Conservation (phyloP, 805 yeast species). For the Candida golubevii region DNA sequence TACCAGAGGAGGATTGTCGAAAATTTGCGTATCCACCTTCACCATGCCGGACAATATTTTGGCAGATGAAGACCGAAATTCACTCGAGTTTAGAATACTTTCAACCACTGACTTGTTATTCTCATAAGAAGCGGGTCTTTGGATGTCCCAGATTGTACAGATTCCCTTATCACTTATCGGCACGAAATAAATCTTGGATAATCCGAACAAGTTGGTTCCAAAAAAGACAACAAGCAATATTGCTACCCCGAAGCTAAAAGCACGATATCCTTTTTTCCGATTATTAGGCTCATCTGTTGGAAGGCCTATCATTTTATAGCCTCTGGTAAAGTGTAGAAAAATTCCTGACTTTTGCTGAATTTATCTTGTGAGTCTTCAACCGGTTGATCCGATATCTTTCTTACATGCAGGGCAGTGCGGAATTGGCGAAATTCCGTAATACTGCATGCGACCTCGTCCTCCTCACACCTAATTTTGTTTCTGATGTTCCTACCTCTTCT, state of each 20-base stretch:
- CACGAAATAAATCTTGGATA: slow-evolving; percentile 16
- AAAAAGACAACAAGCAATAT: slow-evolving; percentile 17
- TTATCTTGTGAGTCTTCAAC: no score
- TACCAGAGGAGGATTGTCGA: slow-evolving; percentile 17
- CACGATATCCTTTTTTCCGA: slow-evolving; percentile 12
- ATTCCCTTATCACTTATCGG: slow-evolving; percentile 15
- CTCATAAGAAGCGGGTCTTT: slow-evolving; percentile 23
- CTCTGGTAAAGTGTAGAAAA: no score
- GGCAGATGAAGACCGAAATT: slow-evolving; percentile 10
- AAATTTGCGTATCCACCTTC: slow-evolving; percentile 17
- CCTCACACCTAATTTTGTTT: no score
- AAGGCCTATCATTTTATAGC: slow-evolving; percentile 14
- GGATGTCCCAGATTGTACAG: slow-evolving; percentile 14
- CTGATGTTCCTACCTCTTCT: no score
- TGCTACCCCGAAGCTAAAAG: slow-evolving; percentile 2
- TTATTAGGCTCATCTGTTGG: slow-evolving; percentile 12
- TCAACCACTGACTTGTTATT: slow-evolving; percentile 29
- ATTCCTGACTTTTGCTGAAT: no score
- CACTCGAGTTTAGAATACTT: slow-evolving; percentile 10
- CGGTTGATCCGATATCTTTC: no score
- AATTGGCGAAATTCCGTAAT: no score
- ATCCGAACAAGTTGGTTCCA: slow-evolving; percentile 19
- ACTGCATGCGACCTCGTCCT: no score
- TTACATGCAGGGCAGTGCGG: no score
- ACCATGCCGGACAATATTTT: slow-evolving; percentile 13